Evolutionary conservation across 768 basidiomycete species (phyloP).

Genomic region (Hypsizygus marmoreus): DNA sequence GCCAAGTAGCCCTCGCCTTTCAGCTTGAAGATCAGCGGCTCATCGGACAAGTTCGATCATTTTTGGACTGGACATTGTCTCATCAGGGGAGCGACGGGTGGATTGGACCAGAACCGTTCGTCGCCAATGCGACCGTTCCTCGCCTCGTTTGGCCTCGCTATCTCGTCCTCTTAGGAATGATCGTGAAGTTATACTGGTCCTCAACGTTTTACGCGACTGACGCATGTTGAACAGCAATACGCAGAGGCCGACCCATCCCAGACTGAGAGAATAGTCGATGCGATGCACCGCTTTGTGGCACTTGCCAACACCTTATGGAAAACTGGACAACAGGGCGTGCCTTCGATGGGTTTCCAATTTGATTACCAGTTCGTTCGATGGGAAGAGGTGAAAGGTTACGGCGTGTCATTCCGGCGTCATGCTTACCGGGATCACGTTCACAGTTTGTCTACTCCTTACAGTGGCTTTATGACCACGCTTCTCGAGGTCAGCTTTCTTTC

Average conservation of each 20-base stretch:
- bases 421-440: not conserved
- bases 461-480: slow-evolving; percentile 44
- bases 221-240: slow-evolving; percentile 40
- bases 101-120: slow-evolving; percentile 42
- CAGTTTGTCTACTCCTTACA: slow-evolving; percentile 38
- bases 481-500: slow-evolving; percentile 30
- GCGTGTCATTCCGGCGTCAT: too few relatives aligned
- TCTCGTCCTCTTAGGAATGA: slow-evolving; percentile 38
- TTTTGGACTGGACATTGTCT: slow-evolving; percentile 41
- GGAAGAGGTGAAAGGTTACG: slow-evolving; percentile 42
- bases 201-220: not conserved
- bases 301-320: slow-evolving; percentile 37
- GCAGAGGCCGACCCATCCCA: slow-evolving; percentile 42
- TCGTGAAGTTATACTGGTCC: slow-evolving; percentile 23
- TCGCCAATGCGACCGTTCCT: slow-evolving; percentile 36
- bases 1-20: slow-evolving; percentile 43
- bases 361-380: slow-evolving; percentile 44
- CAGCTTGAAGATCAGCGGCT: slow-evolving; percentile 38
- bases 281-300: slow-evolving; percentile 38
- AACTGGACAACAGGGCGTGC: slow-evolving; percentile 34
- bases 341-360: slow-evolving; percentile 41
- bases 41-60: slow-evolving; percentile 38
- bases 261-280: slow-evolving; percentile 34
- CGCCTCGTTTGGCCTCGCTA: slow-evolving; percentile 45
- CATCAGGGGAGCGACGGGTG: slow-evolving; percentile 41